Evolutionary conservation across 2,329 filamentous ascomycete genomes (phyloP).

Genomic region (Fusarium subtropicale): DNA sequence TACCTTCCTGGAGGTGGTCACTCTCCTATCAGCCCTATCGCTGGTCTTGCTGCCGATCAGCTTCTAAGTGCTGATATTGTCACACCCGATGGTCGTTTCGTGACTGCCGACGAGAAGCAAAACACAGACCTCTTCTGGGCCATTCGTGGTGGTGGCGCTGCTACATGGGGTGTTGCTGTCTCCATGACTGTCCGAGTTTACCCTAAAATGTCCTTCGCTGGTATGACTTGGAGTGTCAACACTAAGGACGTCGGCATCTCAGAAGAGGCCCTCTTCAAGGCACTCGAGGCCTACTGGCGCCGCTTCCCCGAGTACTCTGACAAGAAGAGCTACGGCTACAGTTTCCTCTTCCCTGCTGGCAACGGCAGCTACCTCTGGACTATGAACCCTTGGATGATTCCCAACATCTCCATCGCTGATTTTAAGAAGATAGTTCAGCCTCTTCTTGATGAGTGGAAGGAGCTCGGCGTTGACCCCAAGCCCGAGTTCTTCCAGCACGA

Average conservation of each 20-base stretch:
- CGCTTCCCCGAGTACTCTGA: conserved; percentile 45
- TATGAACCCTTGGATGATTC: conserved; percentile 49
- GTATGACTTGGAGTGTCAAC: conserved; percentile 48
- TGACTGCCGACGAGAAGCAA: conserved; percentile 56
- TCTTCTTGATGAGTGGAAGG: conserved; percentile 49
- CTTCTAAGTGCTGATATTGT: conserved; percentile 66
- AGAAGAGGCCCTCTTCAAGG: conserved; percentile 48
- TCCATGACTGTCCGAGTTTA: conserved; percentile 54
- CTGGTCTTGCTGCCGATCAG: conserved; percentile 70
- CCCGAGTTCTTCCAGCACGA: conserved; percentile 44
- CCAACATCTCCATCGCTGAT: conserved; percentile 47
- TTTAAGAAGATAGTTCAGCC: conserved; percentile 41
- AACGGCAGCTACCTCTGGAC: conserved; percentile 48
- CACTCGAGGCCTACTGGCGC: conserved; percentile 42
- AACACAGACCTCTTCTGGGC: conserved; percentile 72
- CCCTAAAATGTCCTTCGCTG: conserved; percentile 49
- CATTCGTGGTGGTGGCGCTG: conserved; percentile 65
- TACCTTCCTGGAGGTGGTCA: conserved; percentile 72
- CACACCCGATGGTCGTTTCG: conserved; percentile 58
- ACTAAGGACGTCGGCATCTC: conserved; percentile 42
- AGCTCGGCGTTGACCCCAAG: conserved; percentile 47
- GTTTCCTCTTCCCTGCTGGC: conserved; percentile 42
- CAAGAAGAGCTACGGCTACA: conserved; percentile 44
- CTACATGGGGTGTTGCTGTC: conserved; percentile 59
- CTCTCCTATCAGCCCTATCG: conserved; percentile 61